These are phyloP conservation scores for Abrus pulchellus DNA, from an alignment of 306 rosid genomes.

Conservation along the genomic window DNA sequence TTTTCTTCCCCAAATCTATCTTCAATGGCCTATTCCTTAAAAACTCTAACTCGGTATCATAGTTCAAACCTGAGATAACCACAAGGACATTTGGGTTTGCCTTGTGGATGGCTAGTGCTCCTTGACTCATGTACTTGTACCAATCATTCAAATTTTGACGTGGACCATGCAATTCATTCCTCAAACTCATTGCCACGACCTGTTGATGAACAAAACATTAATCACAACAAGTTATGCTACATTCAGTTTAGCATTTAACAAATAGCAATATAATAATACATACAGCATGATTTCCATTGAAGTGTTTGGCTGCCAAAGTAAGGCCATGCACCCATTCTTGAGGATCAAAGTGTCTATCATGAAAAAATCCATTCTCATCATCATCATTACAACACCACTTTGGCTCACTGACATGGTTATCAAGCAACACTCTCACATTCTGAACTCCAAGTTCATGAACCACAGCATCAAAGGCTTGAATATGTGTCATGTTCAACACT, in stretches of 20 bases:
- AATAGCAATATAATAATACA: not conserved
- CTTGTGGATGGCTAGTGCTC: constrained; percentile 52
- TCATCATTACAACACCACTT: constrained; percentile 66
- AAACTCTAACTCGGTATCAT: constrained; percentile 60
- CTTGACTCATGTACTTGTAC: constrained; percentile 54
- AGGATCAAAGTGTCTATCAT: constrained; percentile 61
- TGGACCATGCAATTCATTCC: constrained; percentile 71
- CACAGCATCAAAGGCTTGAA: constrained; percentile 50
- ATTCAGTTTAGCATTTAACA: not conserved
- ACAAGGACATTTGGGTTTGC: constrained; percentile 59
- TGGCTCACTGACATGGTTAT: constrained; percentile 68
- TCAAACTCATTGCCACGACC: constrained; percentile 69
- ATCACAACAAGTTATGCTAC: not conserved
- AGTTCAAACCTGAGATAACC: constrained; percentile 62
- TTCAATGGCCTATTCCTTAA: constrained; percentile 48
- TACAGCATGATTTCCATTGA: constrained; percentile 47
- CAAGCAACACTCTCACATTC: constrained; percentile 53
- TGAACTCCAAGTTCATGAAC: constrained; percentile 49
- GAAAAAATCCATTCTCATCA: constrained; percentile 68
- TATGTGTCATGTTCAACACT: constrained; percentile 50
- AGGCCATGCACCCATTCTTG: constrained; percentile 67
- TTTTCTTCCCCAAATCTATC: constrained; percentile 50
- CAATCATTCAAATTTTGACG: constrained; percentile 54
- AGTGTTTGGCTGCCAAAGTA: constrained; percentile 50
- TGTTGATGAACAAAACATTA: constrained; percentile 18